A percentile compares a stretch with the other conserved stretches of the same genome.
Conservation (phyloP, 768 basidiomycete species). For the Pisolithus tinctorius region DNA sequence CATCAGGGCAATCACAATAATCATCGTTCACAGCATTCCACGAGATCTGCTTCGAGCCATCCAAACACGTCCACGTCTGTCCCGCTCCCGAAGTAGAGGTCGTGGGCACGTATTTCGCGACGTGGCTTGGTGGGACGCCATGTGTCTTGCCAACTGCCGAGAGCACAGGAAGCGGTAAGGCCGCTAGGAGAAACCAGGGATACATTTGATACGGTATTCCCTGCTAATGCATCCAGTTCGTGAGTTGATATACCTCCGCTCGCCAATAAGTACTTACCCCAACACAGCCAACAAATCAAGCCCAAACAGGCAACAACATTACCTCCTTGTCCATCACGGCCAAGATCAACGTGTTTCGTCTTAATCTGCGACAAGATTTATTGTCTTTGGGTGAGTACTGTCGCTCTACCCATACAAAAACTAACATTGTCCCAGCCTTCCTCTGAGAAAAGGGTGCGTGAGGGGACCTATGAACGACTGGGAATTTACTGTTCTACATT, state of each 20-base stretch:
- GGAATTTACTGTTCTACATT: too few relatives aligned
- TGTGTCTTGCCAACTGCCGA: constrained; percentile 41
- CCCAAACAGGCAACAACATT: too few relatives aligned
- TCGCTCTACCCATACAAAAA: too few relatives aligned
- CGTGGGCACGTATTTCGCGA: constrained; percentile 48
- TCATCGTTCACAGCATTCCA: constrained; percentile 89
- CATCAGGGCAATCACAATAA: constrained; percentile 89
- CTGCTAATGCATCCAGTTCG: not conserved
- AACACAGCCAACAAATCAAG: too few relatives aligned
- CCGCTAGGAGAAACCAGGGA: constrained; percentile 40
- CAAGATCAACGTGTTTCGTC: not conserved
- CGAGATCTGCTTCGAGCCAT: constrained; percentile 70
- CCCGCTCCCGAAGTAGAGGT: constrained; percentile 34
- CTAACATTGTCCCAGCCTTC: too few relatives aligned
- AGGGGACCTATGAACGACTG: too few relatives aligned
- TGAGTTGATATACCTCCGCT: too few relatives aligned
- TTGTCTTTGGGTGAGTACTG: too few relatives aligned
- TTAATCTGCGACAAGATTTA: not conserved
- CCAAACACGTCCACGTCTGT: constrained; percentile 67
- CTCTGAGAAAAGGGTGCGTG: too few relatives aligned
- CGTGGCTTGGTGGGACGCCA: constrained; percentile 51
- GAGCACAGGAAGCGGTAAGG: constrained; percentile 31
- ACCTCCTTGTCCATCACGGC: too few relatives aligned
- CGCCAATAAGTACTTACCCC: too few relatives aligned
- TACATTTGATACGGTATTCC: constrained; percentile 31